Conservation (phyloP, 331 rosid genomes). For the Malus hybrid region DNA sequence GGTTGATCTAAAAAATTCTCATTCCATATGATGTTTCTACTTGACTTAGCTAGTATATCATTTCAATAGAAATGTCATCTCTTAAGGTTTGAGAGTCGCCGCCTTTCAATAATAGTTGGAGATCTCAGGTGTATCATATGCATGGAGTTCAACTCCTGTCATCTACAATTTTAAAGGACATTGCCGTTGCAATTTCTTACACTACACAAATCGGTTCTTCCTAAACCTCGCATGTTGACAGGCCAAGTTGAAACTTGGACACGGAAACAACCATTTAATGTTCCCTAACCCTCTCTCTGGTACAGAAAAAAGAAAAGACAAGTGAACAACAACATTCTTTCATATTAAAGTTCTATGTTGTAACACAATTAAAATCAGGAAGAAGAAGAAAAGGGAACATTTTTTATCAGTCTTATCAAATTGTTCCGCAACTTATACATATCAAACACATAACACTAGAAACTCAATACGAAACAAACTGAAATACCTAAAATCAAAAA, state of each 20-base stretch:
- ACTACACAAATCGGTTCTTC: background rate
- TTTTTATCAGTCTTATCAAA: background rate
- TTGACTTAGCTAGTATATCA: background rate
- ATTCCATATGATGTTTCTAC: background rate
- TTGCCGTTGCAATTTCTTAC: background rate
- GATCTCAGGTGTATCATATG: background rate
- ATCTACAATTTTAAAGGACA: background rate
- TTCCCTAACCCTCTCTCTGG: background rate
- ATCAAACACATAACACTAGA: background rate
- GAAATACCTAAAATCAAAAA: background rate
- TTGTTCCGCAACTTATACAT: background rate
- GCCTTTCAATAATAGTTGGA: background rate
- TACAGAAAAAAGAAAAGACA: background rate
- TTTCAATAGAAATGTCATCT: background rate
- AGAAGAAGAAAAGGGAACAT: background rate
- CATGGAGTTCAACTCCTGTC: background rate
- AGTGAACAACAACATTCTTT: background rate
- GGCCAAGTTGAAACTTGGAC: background rate
- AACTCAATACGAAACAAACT: background rate
- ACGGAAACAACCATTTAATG: background rate
- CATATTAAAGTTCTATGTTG: background rate
- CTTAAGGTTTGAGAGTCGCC: background rate
- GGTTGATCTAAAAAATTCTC: background rate
- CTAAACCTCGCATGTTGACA: background rate
- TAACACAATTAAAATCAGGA: background rate